Evolutionary conservation across 1,284 basidiomycete genomes (phyloP).

Genomic region (Fomes fomentarius): DNA sequence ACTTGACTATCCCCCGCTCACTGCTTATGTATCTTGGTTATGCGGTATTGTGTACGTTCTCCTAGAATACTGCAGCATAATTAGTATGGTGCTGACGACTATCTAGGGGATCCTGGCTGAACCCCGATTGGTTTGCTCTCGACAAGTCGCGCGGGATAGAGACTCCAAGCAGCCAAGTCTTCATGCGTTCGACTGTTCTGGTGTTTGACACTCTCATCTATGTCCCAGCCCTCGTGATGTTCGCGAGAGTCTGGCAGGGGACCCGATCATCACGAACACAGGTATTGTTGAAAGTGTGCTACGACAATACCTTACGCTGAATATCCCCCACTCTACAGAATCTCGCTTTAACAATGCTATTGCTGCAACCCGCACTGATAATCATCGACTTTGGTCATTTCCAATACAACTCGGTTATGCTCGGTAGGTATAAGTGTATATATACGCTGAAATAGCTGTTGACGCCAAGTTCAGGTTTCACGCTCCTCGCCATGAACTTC

Average conservation of each 20-base stretch:
- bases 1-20: conserved; percentile 90
- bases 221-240: conserved; percentile 71
- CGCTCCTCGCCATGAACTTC: conserved; percentile 69
- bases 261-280: conserved; percentile 72
- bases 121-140: conserved; percentile 77
- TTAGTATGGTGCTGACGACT: conserved; percentile 2
- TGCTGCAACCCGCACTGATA: conserved; percentile 84
- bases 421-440: conserved; percentile 51
- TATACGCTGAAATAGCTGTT: not conserved
- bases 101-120: conserved; percentile 65
- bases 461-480: conserved; percentile 53
- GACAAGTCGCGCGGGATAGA: conserved; percentile 81
- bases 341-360: conserved; percentile 69
- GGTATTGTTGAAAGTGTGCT: conserved; percentile 45
- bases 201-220: conserved; percentile 74
- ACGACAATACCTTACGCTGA: too few species aligned
- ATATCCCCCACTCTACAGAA: conserved; percentile 47
- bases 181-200: conserved; percentile 83
- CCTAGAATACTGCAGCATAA: too few species aligned
- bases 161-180: conserved; percentile 65
- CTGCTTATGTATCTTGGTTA: conserved; percentile 85
- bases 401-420: conserved; percentile 91
- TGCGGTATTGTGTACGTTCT: conserved; percentile 63
- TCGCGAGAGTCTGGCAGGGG: conserved; percentile 63
- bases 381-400: conserved; percentile 93